Percentiles rank a stretch among this genome's conserved stretches.
Evolutionary conservation across 306 rosid genomes (phyloP).

Genomic region (Geum urbanum): DNA sequence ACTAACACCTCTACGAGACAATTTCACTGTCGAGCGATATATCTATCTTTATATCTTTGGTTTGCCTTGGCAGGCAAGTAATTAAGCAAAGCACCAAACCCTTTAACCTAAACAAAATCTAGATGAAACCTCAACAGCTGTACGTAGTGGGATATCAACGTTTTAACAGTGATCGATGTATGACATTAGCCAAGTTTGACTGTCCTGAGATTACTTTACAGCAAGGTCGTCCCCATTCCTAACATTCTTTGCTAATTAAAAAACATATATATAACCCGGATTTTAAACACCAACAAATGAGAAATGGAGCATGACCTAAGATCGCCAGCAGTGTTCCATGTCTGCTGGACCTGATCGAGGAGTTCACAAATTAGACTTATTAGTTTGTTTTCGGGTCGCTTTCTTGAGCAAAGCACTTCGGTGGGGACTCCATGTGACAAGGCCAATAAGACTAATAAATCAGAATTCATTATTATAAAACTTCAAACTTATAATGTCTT

Average conservation of each 20-base stretch:
- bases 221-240: constrained; percentile 12
- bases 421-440: too few relatives aligned
- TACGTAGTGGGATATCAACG: background rate
- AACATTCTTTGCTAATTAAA: background rate
- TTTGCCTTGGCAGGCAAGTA: constrained; percentile 24
- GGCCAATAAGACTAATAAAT: too few relatives aligned
- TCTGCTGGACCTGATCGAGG: constrained; percentile 2
- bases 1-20: background rate
- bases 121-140: background rate
- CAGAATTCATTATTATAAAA: too few relatives aligned
- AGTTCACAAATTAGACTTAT: background rate
- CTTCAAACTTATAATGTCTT: too few relatives aligned
- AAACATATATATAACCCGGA: background rate
- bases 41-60: background rate
- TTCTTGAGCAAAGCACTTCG: too few relatives aligned
- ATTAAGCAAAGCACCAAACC: constrained; percentile 1
- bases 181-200: background rate
- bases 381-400: constrained; percentile 1
- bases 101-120: background rate
- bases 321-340: constrained; percentile 1
- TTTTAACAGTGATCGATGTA: background rate
- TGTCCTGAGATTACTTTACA: background rate
- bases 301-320: background rate
- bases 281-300: background rate
- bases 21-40: background rate